Percentiles rank a stretch among this genome's conserved stretches.
phyloP scores from a whole-genome alignment of 2,329 filamentous ascomycete species.

The Chaetoscypha palmicola region DNA sequence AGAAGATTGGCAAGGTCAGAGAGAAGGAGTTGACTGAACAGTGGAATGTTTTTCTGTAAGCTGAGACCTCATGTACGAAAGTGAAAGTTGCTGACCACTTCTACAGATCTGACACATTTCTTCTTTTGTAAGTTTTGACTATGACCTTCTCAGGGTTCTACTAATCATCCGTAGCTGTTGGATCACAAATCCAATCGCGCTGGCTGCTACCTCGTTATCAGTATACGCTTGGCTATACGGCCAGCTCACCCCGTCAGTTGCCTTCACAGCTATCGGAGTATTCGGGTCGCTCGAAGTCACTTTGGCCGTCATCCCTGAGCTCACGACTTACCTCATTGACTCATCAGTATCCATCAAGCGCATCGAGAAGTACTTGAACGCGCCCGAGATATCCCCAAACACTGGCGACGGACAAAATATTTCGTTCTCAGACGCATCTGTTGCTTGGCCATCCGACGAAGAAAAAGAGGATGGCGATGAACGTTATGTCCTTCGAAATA shows the following conservation, averaged over 20 bases:
- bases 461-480: constrained; percentile 48
- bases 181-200: constrained; percentile 65
- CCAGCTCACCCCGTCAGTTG: constrained; percentile 60
- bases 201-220: constrained; percentile 64
- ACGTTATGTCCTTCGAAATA: constrained; percentile 56
- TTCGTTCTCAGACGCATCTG: constrained; percentile 57
- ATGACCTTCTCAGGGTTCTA: not conserved
- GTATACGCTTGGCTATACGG: constrained; percentile 60
- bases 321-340: constrained; percentile 64
- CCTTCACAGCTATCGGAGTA: constrained; percentile 70
- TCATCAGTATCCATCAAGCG: constrained; percentile 65
- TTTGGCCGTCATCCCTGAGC: constrained; percentile 63
- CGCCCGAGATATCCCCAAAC: constrained; percentile 53
- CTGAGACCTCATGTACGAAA: not conserved
- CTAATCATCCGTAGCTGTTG: constrained; percentile 44
- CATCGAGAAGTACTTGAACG: constrained; percentile 63
- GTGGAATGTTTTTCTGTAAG: constrained; percentile 53
- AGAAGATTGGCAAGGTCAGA: constrained; percentile 57
- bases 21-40: constrained; percentile 59
- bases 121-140: constrained; percentile 40
- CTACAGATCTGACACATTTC: constrained; percentile 45
- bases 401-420: constrained; percentile 52
- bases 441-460: constrained; percentile 70
- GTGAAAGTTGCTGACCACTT: constrained; percentile 5
- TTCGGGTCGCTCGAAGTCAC: constrained; percentile 69